Evolutionary conservation across 805 yeast species (phyloP).

Genomic region (Saccharomycopsis fermentans): DNA sequence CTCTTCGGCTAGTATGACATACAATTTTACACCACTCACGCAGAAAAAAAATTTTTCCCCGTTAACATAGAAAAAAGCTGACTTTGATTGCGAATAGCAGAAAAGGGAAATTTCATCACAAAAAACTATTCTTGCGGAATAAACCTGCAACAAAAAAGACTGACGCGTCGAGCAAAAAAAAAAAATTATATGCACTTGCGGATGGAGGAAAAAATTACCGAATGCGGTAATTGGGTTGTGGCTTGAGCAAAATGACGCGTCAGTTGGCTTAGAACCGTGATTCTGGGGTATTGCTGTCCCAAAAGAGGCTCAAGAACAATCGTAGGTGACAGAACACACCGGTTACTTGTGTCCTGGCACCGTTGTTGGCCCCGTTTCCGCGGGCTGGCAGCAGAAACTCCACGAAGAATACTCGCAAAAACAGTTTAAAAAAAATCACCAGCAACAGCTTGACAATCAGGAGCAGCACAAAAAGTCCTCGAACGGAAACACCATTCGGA

Average conservation of each 20-base stretch:
- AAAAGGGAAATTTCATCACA: background rate
- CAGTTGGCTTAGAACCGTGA: background rate
- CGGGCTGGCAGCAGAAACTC: too few relatives aligned
- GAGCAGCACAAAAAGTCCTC: background rate
- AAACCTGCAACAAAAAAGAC: background rate
- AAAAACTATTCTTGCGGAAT: background rate
- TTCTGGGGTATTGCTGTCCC: too few relatives aligned
- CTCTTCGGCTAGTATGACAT: background rate
- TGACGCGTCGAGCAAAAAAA: background rate
- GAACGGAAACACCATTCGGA: background rate
- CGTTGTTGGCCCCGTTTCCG: too few relatives aligned
- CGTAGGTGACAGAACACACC: too few relatives aligned
- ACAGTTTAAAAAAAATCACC: too few relatives aligned
- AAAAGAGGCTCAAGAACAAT: too few relatives aligned
- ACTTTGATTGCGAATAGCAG: background rate
- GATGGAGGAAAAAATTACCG: background rate
- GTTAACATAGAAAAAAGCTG: background rate
- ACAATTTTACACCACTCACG: background rate
- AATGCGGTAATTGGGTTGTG: background rate
- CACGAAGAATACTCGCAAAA: background rate
- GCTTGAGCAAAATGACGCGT: background rate
- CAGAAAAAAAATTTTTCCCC: background rate
- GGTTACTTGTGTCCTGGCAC: too few relatives aligned
- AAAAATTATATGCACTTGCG: background rate
- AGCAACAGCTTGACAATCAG: too few relatives aligned